Conservation (phyloP, 768 basidiomycete species). For the Trametes maxima region DNA sequence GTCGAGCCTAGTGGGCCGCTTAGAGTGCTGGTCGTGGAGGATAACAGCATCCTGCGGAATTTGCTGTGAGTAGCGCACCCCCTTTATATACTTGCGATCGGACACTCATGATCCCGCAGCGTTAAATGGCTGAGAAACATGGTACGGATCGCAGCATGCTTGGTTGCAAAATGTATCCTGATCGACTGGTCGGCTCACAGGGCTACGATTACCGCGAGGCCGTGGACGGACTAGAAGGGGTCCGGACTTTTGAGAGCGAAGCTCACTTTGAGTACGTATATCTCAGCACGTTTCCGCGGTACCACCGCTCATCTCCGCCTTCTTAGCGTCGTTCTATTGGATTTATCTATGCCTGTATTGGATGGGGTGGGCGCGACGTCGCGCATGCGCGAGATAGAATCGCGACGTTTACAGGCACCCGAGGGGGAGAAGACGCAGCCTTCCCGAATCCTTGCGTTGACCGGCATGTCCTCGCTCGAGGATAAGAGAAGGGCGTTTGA, state of each 20-base stretch:
- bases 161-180: neutral
- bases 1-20: slow-evolving; percentile 48
- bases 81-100: slow-evolving; percentile 9
- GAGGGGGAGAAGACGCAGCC: slow-evolving; percentile 18
- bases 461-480: slow-evolving; percentile 91
- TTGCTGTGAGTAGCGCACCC: slow-evolving; percentile 62
- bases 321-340: slow-evolving; percentile 77
- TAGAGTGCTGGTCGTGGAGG: slow-evolving; percentile 85
- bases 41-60: slow-evolving; percentile 83
- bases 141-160: slow-evolving; percentile 21
- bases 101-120: slow-evolving; percentile 35
- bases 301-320: slow-evolving; percentile 4
- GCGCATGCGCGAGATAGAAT: slow-evolving; percentile 80
- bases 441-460: slow-evolving; percentile 80
- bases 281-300: neutral
- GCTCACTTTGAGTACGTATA: slow-evolving; percentile 83
- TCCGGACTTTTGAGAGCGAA: slow-evolving; percentile 67
- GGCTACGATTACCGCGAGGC: slow-evolving; percentile 79
- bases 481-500: slow-evolving; percentile 91
- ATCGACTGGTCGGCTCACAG: slow-evolving; percentile 35
- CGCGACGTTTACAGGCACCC: slow-evolving; percentile 34
- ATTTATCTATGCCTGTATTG: slow-evolving; percentile 92
- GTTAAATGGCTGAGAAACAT: slow-evolving; percentile 71
- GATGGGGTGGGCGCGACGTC: slow-evolving; percentile 87
- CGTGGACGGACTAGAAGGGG: slow-evolving; percentile 83